A percentile compares a stretch with the other conserved stretches of the same genome.
Evolutionary conservation across 1,139 yeast genomes (phyloP).

Genomic region (Geotrichum histeridarum): DNA sequence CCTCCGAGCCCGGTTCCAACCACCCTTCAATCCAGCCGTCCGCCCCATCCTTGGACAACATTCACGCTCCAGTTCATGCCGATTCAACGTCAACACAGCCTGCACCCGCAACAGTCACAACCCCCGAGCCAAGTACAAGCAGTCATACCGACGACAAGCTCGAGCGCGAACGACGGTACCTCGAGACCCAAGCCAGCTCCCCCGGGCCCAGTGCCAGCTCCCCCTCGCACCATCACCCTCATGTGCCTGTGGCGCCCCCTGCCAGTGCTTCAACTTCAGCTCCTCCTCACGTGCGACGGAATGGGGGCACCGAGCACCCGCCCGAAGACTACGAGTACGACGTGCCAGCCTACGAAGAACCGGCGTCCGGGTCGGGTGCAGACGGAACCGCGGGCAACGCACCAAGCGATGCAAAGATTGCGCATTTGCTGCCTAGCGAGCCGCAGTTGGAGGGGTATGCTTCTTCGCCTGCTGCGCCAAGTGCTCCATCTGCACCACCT

Average conservation of each 20-base stretch:
- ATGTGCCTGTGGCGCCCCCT: neutral
- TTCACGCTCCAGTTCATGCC: neutral
- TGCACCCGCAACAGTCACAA: slow-evolving; percentile 38
- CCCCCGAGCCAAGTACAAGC: neutral
- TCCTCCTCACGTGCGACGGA: neutral
- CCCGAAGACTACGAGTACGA: slow-evolving; percentile 19
- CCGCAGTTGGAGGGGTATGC: neutral
- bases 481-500: neutral
- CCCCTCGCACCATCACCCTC: no score
- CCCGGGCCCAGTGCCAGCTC: neutral
- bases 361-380: neutral
- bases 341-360: slow-evolving; percentile 11
- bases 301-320: neutral
- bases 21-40: neutral
- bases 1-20: slow-evolving; percentile 45
- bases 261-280: neutral
- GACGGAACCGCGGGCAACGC: neutral
- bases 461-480: neutral
- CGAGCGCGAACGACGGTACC: slow-evolving; percentile 12
- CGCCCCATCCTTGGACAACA: neutral
- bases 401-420: neutral
- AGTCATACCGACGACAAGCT: slow-evolving; percentile 8
- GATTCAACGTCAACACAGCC: neutral
- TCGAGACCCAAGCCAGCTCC: slow-evolving; percentile 5
- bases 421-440: neutral